These are phyloP conservation scores for Colletotrichum sansevieriae DNA, from an alignment of 2,329 filamentous ascomycete genomes.

Conservation along the genomic window DNA sequence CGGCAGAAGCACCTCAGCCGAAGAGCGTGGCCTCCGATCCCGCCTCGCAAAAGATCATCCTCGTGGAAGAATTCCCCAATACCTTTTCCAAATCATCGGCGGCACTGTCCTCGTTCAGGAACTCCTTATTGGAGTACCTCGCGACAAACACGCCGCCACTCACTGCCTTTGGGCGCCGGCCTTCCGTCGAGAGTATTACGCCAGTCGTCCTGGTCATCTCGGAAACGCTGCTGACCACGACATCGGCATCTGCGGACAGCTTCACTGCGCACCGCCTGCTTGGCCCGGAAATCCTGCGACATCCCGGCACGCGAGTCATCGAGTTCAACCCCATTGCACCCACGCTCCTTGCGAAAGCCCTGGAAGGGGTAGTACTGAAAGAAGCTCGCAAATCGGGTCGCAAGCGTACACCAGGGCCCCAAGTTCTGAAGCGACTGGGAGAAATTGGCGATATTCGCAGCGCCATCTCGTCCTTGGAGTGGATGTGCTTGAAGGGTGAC, in stretches of 20 bases:
- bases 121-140: constrained; percentile 80
- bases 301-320: constrained; percentile 82
- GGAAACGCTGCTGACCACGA: constrained; percentile 88
- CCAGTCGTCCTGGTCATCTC: constrained; percentile 93
- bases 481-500: constrained; percentile 88
- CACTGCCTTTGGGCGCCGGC: constrained; percentile 59
- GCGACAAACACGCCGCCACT: constrained; percentile 73
- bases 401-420: constrained; percentile 80
- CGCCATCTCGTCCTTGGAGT: constrained; percentile 92
- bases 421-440: constrained; percentile 82
- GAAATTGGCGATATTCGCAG: constrained; percentile 93
- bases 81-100: constrained; percentile 76
- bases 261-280: constrained; percentile 93
- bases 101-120: constrained; percentile 78
- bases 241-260: constrained; percentile 86
- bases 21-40: constrained; percentile 42
- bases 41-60: constrained; percentile 68
- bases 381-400: constrained; percentile 85
- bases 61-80: constrained; percentile 87
- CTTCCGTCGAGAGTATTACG: constrained; percentile 62
- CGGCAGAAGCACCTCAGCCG: constrained; percentile 22
- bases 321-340: constrained; percentile 95
- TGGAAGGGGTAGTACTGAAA: constrained; percentile 86
- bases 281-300: constrained; percentile 85
- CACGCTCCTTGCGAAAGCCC: constrained; percentile 85